Evolutionary conservation across 805 yeast species (phyloP).

Genomic region (Nakazawaea ernobii): DNA sequence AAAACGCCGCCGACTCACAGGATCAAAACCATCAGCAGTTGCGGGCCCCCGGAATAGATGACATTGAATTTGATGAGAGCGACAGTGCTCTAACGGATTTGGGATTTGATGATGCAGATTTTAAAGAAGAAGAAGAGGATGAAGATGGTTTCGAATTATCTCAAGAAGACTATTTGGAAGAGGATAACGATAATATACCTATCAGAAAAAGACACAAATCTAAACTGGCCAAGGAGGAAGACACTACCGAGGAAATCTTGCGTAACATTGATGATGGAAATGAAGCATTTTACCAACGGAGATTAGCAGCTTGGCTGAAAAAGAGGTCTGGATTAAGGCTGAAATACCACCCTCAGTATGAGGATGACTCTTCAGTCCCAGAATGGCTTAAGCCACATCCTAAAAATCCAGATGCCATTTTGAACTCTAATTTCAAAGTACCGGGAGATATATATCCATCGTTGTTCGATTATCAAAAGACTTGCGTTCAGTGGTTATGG

Average conservation of each 20-base stretch:
- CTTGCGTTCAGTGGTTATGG: constrained; percentile 97
- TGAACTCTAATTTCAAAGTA: constrained; percentile 63
- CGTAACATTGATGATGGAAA: constrained; percentile 76
- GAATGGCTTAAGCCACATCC: constrained; percentile 85
- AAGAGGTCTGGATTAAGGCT: constrained; percentile 42
- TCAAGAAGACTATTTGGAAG: constrained; percentile 11
- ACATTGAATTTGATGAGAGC: constrained; percentile 9
- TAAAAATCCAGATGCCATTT: constrained; percentile 60
- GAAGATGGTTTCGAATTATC: constrained; percentile 13
- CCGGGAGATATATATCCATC: constrained; percentile 91
- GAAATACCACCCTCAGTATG: constrained; percentile 21
- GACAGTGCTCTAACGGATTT: background rate
- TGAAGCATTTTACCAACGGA: constrained; percentile 51
- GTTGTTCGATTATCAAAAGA: constrained; percentile 87
- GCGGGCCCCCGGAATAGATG: constrained; percentile 43
- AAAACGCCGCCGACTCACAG: constrained; percentile 23
- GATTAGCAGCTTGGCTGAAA: constrained; percentile 57
- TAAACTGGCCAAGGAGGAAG: background rate
- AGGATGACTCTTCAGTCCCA: constrained; percentile 23
- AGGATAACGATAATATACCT: constrained; percentile 6
- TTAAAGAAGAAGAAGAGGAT: constrained; percentile 18
- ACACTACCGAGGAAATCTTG: constrained; percentile 25
- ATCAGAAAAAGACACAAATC: background rate
- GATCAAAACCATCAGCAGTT: constrained; percentile 35
- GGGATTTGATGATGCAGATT: constrained; percentile 11